Evolutionary conservation across 2,329 filamentous ascomycete genomes (phyloP).

Genomic region (Penicillium occitanis): DNA sequence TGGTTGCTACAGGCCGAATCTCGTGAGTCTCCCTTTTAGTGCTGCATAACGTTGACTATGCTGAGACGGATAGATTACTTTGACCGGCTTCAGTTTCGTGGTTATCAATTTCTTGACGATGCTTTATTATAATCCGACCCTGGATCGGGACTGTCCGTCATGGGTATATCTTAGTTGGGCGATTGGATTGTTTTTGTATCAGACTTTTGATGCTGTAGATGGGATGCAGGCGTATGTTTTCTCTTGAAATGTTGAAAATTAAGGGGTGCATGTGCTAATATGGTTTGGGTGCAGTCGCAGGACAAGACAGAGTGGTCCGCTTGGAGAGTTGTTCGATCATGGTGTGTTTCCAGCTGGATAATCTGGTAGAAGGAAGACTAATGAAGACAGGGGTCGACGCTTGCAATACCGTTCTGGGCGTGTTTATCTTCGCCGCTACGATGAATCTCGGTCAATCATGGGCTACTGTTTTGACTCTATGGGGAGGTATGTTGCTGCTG

Average conservation of each 20-base stretch:
- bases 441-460: slow-evolving; percentile 93
- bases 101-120: slow-evolving; percentile 85
- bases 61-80: slow-evolving; percentile 63
- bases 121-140: slow-evolving; percentile 91
- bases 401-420: slow-evolving; percentile 91
- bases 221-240: slow-evolving; percentile 79
- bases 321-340: slow-evolving; percentile 96
- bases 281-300: slow-evolving; percentile 60
- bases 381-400: slow-evolving; percentile 70
- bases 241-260: neutral
- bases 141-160: slow-evolving; percentile 87
- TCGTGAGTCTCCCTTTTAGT: slow-evolving; percentile 35
- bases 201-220: slow-evolving; percentile 97
- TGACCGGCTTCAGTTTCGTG: slow-evolving; percentile 87
- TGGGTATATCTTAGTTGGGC: slow-evolving; percentile 98
- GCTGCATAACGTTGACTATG: too few species aligned
- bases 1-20: slow-evolving; percentile 45
- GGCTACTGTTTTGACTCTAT: slow-evolving; percentile 80
- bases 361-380: neutral
- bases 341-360: slow-evolving; percentile 46
- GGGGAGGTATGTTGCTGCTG: slow-evolving; percentile 65
- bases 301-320: slow-evolving; percentile 85
- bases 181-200: slow-evolving; percentile 86
- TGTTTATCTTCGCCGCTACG: slow-evolving; percentile 83
- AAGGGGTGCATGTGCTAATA: slow-evolving; percentile 19